Base-by-base conservation (phyloP, 371 early-diverging fungal genomes). In the Syncephalastrum racemosum region DNA sequence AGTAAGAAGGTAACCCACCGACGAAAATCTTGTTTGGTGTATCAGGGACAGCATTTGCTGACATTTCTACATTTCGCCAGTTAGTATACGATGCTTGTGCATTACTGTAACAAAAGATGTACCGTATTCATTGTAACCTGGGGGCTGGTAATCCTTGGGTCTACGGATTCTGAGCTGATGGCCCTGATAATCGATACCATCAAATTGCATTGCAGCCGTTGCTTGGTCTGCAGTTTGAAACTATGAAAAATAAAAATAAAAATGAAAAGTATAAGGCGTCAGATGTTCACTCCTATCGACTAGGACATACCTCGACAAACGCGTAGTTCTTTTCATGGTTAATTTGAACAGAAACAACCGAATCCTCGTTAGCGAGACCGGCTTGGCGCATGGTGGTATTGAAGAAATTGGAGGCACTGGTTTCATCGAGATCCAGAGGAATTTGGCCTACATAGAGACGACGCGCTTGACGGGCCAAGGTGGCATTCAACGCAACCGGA, bases 371-470 rank as follows among this genome's bases (percentile, higher is more conserved):
- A 0, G 79, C 67, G 20, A 86, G 62, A 53, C 81, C 81, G 59
- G 88, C 73, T 63, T 89, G 81, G 40, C 82, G 73, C 91, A 96
- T 90, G 12, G 90, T 85, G 7, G 79, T 76, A 61, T 96, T 96
- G 70, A 97, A 95, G 69, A 96, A 96, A 23, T 84, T 82, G 15
- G 88, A 82, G 57, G 96, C 78, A 7, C 73, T 74, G 42, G 86
- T 85, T 68, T 96, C 95, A 31, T 78, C 82, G 50, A 92, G 81
- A 18, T 84, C 91, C 58, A 75, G 79, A 5, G 96, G 97, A 47
- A 98, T 89, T 60, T 95, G 93, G 40, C 97, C 97, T 12, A 94
- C 90, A 70, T 98, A 98, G 14, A 98, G 66, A 31, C 96, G 82
- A 51, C 90, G 79, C 27, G 90, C 84, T 71, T 96, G 96, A 47